Base-by-base conservation (phyloP, 176 grass and related monocot genomes). In the Avena insularis region DNA sequence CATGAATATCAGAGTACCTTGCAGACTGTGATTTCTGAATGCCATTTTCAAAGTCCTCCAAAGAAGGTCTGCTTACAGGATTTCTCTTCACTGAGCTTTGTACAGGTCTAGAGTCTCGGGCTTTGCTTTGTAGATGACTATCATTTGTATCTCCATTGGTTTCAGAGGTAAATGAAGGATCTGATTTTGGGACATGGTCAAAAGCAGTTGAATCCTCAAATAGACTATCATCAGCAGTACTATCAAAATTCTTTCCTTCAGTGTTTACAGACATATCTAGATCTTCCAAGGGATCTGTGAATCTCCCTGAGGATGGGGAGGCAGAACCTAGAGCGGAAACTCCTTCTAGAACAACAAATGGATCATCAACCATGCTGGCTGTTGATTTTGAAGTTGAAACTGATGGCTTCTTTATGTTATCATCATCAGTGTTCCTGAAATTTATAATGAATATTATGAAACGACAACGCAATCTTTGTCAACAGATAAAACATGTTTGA, bases 301-400 rank as follows among this genome's bases (percentile, higher is more conserved):
- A 99, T 80, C 93, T 50, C 5, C 85, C 85, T 36, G 93, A 65
- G 31, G 90, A 86, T 75, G 87, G 70, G 80, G 88, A 87, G 58
- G 86, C 16, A n/a, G 92, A 92, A 31, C 71, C 90, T 77, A 89
- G 73, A 69, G 68, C 77, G 40, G 93, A 90, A 38, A 76, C 59
- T 82, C 87, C 92, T 92, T 93, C 88, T 68, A 95, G 77, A 82
- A 95, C 88, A 91, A 86, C 76, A 77, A 98, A 95, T 66, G 95
- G 93, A 48, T 92, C 91, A 83, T 87, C 89, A 82, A 73, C 61
- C 75, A 87, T 46, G 47, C 66, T 90, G 54, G 86, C 58, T 64
- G 80, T 70, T 25, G 76, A 66, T 84, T 92, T 91, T 82, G 72
- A 86, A 80, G 76, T 67, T 72, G 80, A 66, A 79, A 86, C 38